A percentile compares a stretch with the other conserved stretches of the same genome.
These are phyloP conservation scores for Didymella pinodella DNA, from an alignment of 2,329 filamentous ascomycete species.

Conservation along the genomic window DNA sequence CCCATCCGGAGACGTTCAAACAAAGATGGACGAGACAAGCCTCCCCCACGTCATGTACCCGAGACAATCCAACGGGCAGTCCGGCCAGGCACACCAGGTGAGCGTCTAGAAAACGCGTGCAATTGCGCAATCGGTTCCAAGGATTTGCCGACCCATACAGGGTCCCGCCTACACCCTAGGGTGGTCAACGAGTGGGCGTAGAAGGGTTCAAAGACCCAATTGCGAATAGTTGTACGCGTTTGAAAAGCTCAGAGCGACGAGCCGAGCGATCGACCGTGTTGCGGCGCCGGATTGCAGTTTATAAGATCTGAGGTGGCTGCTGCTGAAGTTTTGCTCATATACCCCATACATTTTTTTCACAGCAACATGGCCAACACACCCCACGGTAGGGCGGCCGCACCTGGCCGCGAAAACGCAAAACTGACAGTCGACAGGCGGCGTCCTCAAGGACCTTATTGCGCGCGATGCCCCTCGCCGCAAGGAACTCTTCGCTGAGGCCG, in stretches of 20 bases:
- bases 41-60: constrained; percentile 15
- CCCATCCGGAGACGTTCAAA: constrained; percentile 17
- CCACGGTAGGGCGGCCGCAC: constrained; percentile 44
- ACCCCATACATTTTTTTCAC: constrained; percentile 14
- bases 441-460: constrained; percentile 97
- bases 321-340: constrained; percentile 15
- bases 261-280: constrained; percentile 20
- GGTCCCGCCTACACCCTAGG: constrained; percentile 32
- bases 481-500: constrained; percentile 83
- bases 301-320: constrained; percentile 14
- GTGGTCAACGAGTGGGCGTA: constrained; percentile 22
- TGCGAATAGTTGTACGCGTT: constrained; percentile 9
- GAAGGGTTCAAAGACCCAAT: constrained; percentile 16
- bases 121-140: constrained; percentile 51
- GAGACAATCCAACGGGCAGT: constrained; percentile 5
- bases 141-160: constrained; percentile 43
- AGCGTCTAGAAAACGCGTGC: constrained; percentile 41
- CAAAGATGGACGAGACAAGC: background rate
- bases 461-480: constrained; percentile 85
- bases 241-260: constrained; percentile 17
- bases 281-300: constrained; percentile 13
- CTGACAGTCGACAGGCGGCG: constrained; percentile 60
- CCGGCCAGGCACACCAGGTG: constrained; percentile 9
- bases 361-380: constrained; percentile 60
- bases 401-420: background rate